Base-by-base conservation (phyloP, 2,329 filamentous ascomycete species). In the Hysterium pulicare region DNA sequence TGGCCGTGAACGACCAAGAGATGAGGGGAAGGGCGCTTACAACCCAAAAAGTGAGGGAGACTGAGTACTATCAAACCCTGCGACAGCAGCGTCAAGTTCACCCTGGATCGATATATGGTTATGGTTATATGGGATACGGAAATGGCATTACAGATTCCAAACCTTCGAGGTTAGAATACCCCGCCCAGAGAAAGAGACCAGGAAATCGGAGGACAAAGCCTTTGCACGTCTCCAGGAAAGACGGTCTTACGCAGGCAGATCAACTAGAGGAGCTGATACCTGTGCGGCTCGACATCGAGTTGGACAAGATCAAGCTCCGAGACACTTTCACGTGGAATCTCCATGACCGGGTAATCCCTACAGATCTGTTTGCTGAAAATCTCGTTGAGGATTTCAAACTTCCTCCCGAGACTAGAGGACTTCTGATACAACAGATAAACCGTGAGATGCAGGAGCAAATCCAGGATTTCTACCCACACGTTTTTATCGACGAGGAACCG, bases 291-390 rank as follows among this genome's bases (percentile, higher is more conserved):
- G 93, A 98, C 57, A 87, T 97, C 38, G 93, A 98, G 59, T 87
- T 87, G 78, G 91, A 97, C 53, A 95, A 95, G 71, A 81, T 97
- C 56, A 93, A 93, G 69, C 76, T 98, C 47, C 86, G 93, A 64
- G 93, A 98, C 67, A 97, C 93, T 1, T 96, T 98, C 55, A 97
- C 93, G 3, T 98, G 91, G 90, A 98, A 98, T 66, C 76, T 97
- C 26, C 88, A 96, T 70, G 93, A 98, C 64, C 84, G 90, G 45
- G 78, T 93, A 10, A 80, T 94, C 3, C 77, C 81, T 17, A 81
- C 84, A 16, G 86, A 95, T 44, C 68, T 93, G 9, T 97, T 97
- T 64, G 87, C 90, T 1, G 82, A 88, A 45, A 90, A 93, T 63
- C 75, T 98, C 16, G 81, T 97, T 5, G 93, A 98, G 66, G 93